Evolutionary conservation across 306 rosid genomes (phyloP).

Genomic region (Lupinus albus): DNA sequence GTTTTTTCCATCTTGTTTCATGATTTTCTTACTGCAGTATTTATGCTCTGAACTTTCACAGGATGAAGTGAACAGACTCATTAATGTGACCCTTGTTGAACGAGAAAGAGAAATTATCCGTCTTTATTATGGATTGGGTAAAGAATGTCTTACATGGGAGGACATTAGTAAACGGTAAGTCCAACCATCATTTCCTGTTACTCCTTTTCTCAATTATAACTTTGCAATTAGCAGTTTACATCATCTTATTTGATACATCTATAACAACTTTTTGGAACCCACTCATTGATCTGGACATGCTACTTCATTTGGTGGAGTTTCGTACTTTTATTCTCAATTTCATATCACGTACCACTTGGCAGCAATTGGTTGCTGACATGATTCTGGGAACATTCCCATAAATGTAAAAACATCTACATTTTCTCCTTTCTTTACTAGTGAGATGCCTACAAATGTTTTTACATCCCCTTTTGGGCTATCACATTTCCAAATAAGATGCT

Average conservation of each 20-base stretch:
- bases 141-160: slow-evolving; percentile 95
- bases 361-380: no score
- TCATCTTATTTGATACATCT: no score
- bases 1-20: slow-evolving; percentile 9
- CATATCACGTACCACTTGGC: not conserved
- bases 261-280: not conserved
- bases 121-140: slow-evolving; percentile 83
- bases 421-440: no score
- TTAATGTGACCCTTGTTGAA: slow-evolving; percentile 69
- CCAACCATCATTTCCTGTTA: not conserved
- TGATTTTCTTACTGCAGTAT: slow-evolving; percentile 17
- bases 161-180: slow-evolving; percentile 95
- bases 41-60: slow-evolving; percentile 41
- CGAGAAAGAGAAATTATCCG: slow-evolving; percentile 89
- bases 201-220: no score
- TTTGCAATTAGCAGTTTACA: no score
- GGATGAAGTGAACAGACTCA: slow-evolving; percentile 88
- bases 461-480: no score
- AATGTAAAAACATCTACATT: no score
- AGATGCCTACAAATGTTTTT: no score
- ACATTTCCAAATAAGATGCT: no score
- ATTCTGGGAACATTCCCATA: no score
- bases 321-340: slow-evolving; percentile 25
- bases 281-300: not conserved
- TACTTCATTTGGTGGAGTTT: slow-evolving; percentile 14